Percentiles rank a stretch among this genome's conserved stretches.
phyloP scores from a whole-genome alignment of 257 asterid species.

The Salvia rosmarinus region DNA sequence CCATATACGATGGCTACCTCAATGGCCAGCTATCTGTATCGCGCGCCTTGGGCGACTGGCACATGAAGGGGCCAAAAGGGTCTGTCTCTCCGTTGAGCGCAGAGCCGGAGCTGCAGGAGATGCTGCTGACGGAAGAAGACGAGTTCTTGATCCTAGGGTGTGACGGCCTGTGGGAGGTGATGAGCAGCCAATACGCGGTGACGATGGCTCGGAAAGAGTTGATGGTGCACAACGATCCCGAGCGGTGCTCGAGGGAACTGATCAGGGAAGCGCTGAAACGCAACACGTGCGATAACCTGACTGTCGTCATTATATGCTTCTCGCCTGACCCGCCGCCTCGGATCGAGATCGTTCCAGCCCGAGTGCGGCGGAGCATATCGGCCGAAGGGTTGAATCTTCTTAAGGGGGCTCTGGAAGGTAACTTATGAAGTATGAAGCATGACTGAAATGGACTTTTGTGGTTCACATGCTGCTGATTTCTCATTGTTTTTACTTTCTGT shows the following conservation, averaged over 20 bases:
- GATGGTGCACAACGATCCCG: conserved; percentile 79
- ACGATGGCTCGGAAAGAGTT: conserved; percentile 75
- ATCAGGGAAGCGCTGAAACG: conserved; percentile 83
- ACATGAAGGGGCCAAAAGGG: conserved; percentile 81
- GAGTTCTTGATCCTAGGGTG: conserved; percentile 83
- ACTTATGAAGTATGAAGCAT: conserved; percentile 28
- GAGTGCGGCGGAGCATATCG: conserved; percentile 66
- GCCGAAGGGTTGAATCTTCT: conserved; percentile 76
- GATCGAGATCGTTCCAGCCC: conserved; percentile 52
- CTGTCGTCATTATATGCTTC: conserved; percentile 71
- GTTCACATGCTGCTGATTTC: not conserved
- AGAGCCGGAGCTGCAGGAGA: conserved; percentile 78
- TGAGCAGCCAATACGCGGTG: conserved; percentile 91
- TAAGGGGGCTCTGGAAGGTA: conserved; percentile 69
- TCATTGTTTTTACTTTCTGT: not conserved
- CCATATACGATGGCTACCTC: conserved; percentile 76
- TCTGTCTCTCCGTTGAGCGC: conserved; percentile 69
- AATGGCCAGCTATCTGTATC: conserved; percentile 84
- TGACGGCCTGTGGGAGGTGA: conserved; percentile 88
- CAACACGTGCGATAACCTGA: conserved; percentile 71
- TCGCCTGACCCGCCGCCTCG: conserved; percentile 75
- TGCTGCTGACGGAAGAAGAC: conserved; percentile 61
- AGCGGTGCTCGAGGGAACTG: conserved; percentile 67
- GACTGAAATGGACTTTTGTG: not conserved
- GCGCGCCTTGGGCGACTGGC: conserved; percentile 91